Base-by-base conservation (phyloP, 345 rosid genomes). In the Luvunga scandens region DNA sequence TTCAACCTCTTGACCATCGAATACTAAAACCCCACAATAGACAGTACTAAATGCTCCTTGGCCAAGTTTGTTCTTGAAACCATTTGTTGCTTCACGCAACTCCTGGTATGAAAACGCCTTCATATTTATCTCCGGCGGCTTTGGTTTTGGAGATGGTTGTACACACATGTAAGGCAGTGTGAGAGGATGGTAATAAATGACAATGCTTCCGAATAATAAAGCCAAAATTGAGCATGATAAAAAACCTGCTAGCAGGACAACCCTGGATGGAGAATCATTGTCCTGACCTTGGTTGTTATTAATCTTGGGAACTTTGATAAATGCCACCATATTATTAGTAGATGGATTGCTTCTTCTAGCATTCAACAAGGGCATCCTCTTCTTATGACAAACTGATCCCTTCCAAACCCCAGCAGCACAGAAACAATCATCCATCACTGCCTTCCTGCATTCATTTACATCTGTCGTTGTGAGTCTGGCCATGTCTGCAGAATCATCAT, bases 11-110 rank as follows among this genome's bases (percentile, higher is more conserved):
- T 79, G 77, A 76, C 61, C 86, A 21, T 60, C 73, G 7, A 72
- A 5, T 19, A 36, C 30, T 57, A 84, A 13, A 62, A 74, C 42
- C 16, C 90, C 89, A 66, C 78, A 78, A 50, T 80, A 87, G 19
- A 89, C 88, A 5, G 78, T 83, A 24, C 92, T 86, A 7, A 78
- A 89, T 14, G 82, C 86, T 64, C 88, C 87, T 78, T 74, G 82
- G 19, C 92, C 90, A 8, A 89, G 81, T 75, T 75, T 86, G 64
- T 82, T 83, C 69, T 24, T 72, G 79, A 84, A 84, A 12, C 81
- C 81, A 45, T 79, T 73, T 45, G 84, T 81, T 0, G 87, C 83
- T 5, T 72, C 65, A 7, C 61, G 45, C 7, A 84, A n/a, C 31
- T 81, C 84, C 64, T 53, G 63, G 57, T 50, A 50, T 27, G 87